Conservation (phyloP, 2,329 filamentous ascomycete genomes). For the Pseudopyricularia javanii region DNA sequence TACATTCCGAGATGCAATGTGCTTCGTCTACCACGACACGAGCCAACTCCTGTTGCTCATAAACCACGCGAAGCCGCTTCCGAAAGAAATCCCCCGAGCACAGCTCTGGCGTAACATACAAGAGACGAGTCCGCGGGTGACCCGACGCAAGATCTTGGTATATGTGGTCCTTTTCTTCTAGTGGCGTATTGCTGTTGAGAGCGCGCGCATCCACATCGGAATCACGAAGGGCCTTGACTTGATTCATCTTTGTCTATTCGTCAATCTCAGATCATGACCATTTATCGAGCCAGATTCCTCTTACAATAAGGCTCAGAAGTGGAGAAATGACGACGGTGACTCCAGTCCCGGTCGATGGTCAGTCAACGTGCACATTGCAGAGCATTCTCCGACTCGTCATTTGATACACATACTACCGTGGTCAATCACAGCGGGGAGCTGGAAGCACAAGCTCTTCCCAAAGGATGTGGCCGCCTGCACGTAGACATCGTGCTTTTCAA, state of each 20-base stretch:
- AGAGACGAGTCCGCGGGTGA: slow-evolving; percentile 68
- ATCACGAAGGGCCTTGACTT: slow-evolving; percentile 67
- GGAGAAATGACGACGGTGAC: slow-evolving; percentile 88
- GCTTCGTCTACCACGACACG: slow-evolving; percentile 88
- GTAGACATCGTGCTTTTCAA: slow-evolving; percentile 82
- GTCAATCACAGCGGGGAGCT: slow-evolving; percentile 79
- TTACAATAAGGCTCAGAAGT: slow-evolving; percentile 76
- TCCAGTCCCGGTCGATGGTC: too few relatives aligned
- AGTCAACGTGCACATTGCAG: not conserved
- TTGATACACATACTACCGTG: slow-evolving; percentile 56
- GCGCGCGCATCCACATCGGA: slow-evolving; percentile 71
- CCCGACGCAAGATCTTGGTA: slow-evolving; percentile 76
- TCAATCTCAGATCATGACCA: not conserved
- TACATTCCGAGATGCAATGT: slow-evolving; percentile 90
- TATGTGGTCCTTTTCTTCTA: slow-evolving; percentile 52
- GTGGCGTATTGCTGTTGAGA: slow-evolving; percentile 72
- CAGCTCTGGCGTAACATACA: slow-evolving; percentile 89
- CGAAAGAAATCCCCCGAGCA: slow-evolving; percentile 72
- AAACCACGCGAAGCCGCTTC: slow-evolving; percentile 56
- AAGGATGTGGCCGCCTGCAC: slow-evolving; percentile 85
- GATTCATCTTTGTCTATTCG: slow-evolving; percentile 55
- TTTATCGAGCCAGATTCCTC: slow-evolving; percentile 5
- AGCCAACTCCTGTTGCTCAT: slow-evolving; percentile 73
- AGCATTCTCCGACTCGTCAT: not conserved
- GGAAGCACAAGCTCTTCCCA: slow-evolving; percentile 88